Conservation (phyloP, 371 early-diverging fungal genomes). For the Mucor plumbeus region DNA sequence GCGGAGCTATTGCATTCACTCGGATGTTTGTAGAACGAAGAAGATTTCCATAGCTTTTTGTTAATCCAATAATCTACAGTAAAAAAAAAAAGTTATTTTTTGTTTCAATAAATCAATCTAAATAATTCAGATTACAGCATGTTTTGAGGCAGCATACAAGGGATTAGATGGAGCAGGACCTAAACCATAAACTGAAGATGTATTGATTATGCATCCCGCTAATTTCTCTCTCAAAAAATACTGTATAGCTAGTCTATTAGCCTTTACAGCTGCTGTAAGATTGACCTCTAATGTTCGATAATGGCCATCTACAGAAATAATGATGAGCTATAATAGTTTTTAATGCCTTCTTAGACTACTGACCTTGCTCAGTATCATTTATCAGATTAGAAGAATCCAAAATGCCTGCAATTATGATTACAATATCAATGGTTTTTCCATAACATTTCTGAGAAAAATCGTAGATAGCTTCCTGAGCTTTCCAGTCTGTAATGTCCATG, state of each 20-base stretch:
- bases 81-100: not conserved
- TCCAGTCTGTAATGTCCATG: slow-evolving; percentile 65
- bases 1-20: slow-evolving; percentile 82
- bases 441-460: slow-evolving; percentile 45
- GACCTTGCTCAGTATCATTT: slow-evolving; percentile 45
- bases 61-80: slow-evolving; percentile 62
- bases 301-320: slow-evolving; percentile 28
- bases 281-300: slow-evolving; percentile 69
- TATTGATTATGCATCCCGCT: slow-evolving; percentile 78
- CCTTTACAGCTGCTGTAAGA: slow-evolving; percentile 66
- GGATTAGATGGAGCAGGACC: slow-evolving; percentile 71
- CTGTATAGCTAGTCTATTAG: slow-evolving; percentile 72
- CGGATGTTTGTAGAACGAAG: slow-evolving; percentile 57
- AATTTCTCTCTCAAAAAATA: slow-evolving; percentile 56
- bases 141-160: slow-evolving; percentile 82
- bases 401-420: slow-evolving; percentile 73
- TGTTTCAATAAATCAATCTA: not conserved
- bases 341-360: not conserved
- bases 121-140: slow-evolving; percentile 54
- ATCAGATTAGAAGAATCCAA: slow-evolving; percentile 45
- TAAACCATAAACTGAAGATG: slow-evolving; percentile 79
- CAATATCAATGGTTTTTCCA: slow-evolving; percentile 57
- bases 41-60: slow-evolving; percentile 57
- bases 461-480: slow-evolving; percentile 51
- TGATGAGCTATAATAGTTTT: not conserved